Conservation (phyloP, 2,329 filamentous ascomycete species). For the Acrodontium crateriforme region DNA sequence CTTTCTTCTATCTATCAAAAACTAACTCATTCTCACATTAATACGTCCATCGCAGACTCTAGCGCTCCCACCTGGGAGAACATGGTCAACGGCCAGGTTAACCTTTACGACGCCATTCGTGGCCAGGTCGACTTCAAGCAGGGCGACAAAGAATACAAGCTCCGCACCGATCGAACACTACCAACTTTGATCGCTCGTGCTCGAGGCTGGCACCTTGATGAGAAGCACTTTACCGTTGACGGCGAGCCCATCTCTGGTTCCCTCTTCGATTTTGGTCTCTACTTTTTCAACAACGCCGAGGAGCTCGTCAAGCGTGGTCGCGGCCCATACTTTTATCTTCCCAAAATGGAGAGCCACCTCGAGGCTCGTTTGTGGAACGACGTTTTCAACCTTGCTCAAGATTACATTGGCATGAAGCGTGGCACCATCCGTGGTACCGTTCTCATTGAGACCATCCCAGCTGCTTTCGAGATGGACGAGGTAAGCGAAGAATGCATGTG, state of each 20-base stretch:
- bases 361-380: slow-evolving; percentile 98
- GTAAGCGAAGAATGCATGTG: slow-evolving; percentile 17
- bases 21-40: background rate
- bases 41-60: slow-evolving; percentile 49
- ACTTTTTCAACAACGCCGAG: slow-evolving; percentile 96
- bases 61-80: slow-evolving; percentile 96
- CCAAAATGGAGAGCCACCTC: slow-evolving; percentile 91
- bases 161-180: slow-evolving; percentile 73
- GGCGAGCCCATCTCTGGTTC: slow-evolving; percentile 85
- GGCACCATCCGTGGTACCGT: slow-evolving; percentile 93
- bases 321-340: slow-evolving; percentile 95
- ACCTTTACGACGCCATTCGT: slow-evolving; percentile 91
- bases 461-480: slow-evolving; percentile 99
- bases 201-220: slow-evolving; percentile 93
- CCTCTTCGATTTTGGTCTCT: slow-evolving; percentile 94
- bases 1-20: background rate
- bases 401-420: slow-evolving; percentile 76
- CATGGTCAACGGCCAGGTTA: slow-evolving; percentile 97
- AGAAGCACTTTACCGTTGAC: slow-evolving; percentile 95
- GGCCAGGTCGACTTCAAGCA: slow-evolving; percentile 93
- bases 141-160: slow-evolving; percentile 91
- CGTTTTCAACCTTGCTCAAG: slow-evolving; percentile 88
- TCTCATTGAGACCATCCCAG: slow-evolving; percentile 92
- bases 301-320: slow-evolving; percentile 72
- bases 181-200: slow-evolving; percentile 90